Conservation (phyloP, 768 basidiomycete genomes). For the Leccinellum luteum region DNA sequence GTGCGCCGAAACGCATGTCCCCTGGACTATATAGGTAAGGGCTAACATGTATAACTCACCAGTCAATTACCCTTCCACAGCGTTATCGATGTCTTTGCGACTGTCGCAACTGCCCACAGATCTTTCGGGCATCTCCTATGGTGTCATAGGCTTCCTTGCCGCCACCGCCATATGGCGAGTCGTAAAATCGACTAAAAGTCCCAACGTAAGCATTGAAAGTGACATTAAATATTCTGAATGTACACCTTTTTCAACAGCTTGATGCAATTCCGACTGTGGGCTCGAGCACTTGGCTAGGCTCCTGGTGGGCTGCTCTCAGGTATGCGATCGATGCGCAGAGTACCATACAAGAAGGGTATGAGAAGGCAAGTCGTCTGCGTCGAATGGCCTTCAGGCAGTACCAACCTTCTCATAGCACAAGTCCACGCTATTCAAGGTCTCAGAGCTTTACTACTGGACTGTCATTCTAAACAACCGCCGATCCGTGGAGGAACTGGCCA, state of each 20-base stretch:
- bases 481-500: slow-evolving; percentile 39
- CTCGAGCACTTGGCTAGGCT: background rate
- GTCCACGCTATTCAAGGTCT: background rate
- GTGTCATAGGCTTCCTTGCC: background rate
- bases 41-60: background rate
- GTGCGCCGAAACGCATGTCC: background rate
- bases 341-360: slow-evolving; percentile 32
- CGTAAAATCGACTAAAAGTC: background rate
- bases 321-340: background rate
- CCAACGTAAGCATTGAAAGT: background rate
- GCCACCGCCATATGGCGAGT: background rate
- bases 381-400: too few relatives aligned
- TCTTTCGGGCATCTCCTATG: background rate
- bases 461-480: slow-evolving; percentile 34
- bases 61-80: background rate
- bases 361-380: slow-evolving; percentile 19
- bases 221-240: background rate
- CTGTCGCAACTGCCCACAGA: background rate
- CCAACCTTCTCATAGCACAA: background rate
- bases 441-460: slow-evolving; percentile 28
- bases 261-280: background rate
- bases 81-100: background rate
- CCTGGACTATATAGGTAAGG: background rate
- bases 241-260: background rate
- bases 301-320: background rate